These are phyloP conservation scores for Escovopsis sp. DNA, from an alignment of 2,329 filamentous ascomycete species.

Conservation along the genomic window DNA sequence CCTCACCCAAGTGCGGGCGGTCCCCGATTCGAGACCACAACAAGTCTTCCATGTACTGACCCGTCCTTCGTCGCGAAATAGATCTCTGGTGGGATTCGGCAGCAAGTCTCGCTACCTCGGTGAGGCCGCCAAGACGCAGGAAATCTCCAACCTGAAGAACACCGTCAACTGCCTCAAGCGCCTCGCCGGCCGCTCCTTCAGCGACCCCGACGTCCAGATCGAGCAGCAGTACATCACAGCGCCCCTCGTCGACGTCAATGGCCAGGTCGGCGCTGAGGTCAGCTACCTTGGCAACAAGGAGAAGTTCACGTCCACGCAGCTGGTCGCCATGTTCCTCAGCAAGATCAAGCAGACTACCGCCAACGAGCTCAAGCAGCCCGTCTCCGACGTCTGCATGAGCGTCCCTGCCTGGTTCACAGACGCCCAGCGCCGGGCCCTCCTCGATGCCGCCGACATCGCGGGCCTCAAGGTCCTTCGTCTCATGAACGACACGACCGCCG, in stretches of 20 bases:
- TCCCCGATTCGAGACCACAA: constrained; percentile 11
- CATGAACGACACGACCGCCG: constrained; percentile 96
- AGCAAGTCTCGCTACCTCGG: constrained; percentile 89
- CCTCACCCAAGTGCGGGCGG: constrained; percentile 7
- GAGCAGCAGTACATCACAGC: constrained; percentile 88
- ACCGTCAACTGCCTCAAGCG: constrained; percentile 88
- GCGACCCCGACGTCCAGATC: constrained; percentile 81
- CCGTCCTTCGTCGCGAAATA: constrained; percentile 20
- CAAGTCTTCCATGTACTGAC: constrained; percentile 4
- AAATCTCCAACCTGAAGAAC: constrained; percentile 99
- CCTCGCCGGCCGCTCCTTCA: constrained; percentile 72
- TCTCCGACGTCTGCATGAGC: constrained; percentile 85
- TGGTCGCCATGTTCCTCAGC: constrained; percentile 88
- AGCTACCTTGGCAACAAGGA: constrained; percentile 89
- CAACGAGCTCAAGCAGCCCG: constrained; percentile 76
- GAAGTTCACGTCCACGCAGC: constrained; percentile 85
- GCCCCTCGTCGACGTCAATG: constrained; percentile 74
- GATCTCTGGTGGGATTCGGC: constrained; percentile 87
- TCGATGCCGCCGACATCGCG: constrained; percentile 87
- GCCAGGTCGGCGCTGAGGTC: constrained; percentile 90
- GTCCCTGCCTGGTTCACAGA: constrained; percentile 97
- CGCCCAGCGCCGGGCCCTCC: constrained; percentile 70
- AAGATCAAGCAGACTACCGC: constrained; percentile 85
- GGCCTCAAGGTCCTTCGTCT: constrained; percentile 84
- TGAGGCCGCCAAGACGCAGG: constrained; percentile 93